Conservation (phyloP, 306 rosid species). For the Abrus pulchellus region DNA sequence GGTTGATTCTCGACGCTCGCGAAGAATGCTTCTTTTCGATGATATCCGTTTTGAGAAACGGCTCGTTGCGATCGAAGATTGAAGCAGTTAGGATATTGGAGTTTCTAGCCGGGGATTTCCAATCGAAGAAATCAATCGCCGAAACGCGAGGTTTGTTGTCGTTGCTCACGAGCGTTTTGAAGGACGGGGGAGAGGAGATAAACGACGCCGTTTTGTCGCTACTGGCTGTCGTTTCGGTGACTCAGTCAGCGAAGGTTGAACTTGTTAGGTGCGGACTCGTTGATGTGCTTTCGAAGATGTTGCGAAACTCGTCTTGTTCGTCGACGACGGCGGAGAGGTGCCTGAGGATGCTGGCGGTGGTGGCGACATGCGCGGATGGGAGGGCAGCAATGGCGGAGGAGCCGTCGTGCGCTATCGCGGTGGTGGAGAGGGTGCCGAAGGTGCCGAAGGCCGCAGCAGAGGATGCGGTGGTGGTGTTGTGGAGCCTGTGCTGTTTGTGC, state of each 20-base stretch:
- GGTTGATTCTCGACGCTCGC: constrained; percentile 42
- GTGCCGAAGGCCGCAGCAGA: constrained; percentile 54
- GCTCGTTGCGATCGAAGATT: constrained; percentile 50
- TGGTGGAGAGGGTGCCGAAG: constrained; percentile 59
- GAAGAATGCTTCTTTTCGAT: constrained; percentile 50
- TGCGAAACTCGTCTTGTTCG: constrained; percentile 19
- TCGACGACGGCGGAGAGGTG: constrained; percentile 44
- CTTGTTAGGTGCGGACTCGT: constrained; percentile 57
- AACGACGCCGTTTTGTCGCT: constrained; percentile 56
- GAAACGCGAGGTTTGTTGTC: constrained; percentile 53
- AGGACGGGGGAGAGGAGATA: neutral
- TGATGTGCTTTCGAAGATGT: constrained; percentile 33
- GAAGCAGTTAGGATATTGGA: constrained; percentile 52
- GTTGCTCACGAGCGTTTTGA: constrained; percentile 41
- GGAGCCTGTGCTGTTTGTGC: constrained; percentile 61
- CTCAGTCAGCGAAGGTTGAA: constrained; percentile 51
- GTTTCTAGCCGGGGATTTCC: constrained; percentile 53
- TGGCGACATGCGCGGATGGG: constrained; percentile 63
- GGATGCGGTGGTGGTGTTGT: constrained; percentile 63
- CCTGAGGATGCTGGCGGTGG: constrained; percentile 48
- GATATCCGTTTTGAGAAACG: constrained; percentile 43
- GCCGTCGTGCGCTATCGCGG: constrained; percentile 44
- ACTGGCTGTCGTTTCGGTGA: constrained; percentile 46
- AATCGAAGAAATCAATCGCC: constrained; percentile 50
- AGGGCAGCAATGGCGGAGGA: constrained; percentile 54